These are phyloP conservation scores for Nitzschia putrida DNA, from an alignment of 108 stramenopile genomes.

Conservation along the genomic window DNA sequence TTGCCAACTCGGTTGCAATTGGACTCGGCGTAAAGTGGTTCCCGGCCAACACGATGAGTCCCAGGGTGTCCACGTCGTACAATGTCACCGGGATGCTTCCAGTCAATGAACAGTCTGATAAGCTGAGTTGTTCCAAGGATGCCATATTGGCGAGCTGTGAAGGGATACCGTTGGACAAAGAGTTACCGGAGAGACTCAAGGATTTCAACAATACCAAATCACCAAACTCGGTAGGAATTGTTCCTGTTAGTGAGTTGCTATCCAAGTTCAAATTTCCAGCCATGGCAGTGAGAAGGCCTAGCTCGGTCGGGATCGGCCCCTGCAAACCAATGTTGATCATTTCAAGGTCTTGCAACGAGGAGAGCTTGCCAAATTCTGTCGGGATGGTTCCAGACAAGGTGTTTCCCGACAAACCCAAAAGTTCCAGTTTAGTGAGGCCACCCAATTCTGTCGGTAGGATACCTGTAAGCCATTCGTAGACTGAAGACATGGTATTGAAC, in stretches of 20 bases:
- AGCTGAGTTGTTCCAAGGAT: constrained; percentile 22
- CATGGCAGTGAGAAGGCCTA: constrained; percentile 33
- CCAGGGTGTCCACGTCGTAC: constrained; percentile 8
- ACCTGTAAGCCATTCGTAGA: too few species aligned
- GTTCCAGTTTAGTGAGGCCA: constrained; percentile 14
- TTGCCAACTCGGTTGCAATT: neutral
- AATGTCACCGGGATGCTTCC: constrained; percentile 19
- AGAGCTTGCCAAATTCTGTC: neutral
- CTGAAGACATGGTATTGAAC: too few species aligned
- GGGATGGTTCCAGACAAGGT: constrained; percentile 23
- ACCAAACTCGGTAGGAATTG: constrained; percentile 26
- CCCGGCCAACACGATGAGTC: constrained; percentile 1
- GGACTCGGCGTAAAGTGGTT: constrained; percentile 8
- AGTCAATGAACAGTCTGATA: constrained; percentile 25
- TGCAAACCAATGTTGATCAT: constrained; percentile 39
- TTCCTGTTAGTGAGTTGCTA: constrained; percentile 14
- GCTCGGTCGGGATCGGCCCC: constrained; percentile 46
- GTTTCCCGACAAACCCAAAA: constrained; percentile 30
- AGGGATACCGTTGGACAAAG: constrained; percentile 60
- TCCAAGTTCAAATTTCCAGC: constrained; percentile 4
- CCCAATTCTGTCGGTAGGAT: too few species aligned
- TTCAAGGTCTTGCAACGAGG: neutral
- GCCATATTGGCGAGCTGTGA: constrained; percentile 36
- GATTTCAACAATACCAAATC: constrained; percentile 31
- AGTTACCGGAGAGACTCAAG: constrained; percentile 60